These are phyloP conservation scores for Coix lacrymajobi DNA, from an alignment of 176 grass and related monocot species.

Conservation along the genomic window DNA sequence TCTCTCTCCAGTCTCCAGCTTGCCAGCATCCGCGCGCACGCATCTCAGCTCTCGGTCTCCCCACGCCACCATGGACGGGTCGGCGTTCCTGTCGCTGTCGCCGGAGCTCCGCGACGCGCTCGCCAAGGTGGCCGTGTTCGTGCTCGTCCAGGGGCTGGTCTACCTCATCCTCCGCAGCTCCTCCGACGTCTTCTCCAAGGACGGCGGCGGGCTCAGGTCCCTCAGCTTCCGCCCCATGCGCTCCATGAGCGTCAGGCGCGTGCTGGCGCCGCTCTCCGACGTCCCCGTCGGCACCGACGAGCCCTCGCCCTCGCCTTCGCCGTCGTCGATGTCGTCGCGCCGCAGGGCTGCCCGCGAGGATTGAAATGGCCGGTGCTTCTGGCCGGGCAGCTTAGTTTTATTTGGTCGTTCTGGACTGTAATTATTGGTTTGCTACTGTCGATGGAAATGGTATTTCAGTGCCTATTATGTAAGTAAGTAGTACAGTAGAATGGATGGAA, in stretches of 20 bases:
- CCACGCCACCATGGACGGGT: constrained; percentile 34
- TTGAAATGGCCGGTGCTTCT: background rate
- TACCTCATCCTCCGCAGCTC: constrained; percentile 72
- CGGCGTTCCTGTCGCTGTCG: constrained; percentile 41
- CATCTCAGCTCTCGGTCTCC: no score
- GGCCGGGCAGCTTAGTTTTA: background rate
- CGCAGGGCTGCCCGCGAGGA: constrained; percentile 24
- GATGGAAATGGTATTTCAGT: constrained; percentile 11
- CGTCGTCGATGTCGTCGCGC: background rate
- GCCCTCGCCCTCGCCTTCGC: background rate
- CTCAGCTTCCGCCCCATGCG: constrained; percentile 60
- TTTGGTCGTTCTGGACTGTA: background rate
- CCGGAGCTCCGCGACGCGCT: constrained; percentile 53
- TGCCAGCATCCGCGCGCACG: background rate
- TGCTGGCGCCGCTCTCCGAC: constrained; percentile 65
- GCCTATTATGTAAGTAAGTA: background rate
- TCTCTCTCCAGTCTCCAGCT: background rate
- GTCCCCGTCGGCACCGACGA: constrained; percentile 52
- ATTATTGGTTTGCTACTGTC: background rate
- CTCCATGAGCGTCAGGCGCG: constrained; percentile 53
- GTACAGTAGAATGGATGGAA: background rate
- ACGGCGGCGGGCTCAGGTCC: constrained; percentile 35
- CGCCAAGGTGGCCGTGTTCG: constrained; percentile 51
- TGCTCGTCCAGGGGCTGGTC: constrained; percentile 65
- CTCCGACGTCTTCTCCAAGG: constrained; percentile 63